These are phyloP conservation scores for Eragrostis nindensis DNA, from an alignment of 176 grass and related monocot species.

Conservation along the genomic window DNA sequence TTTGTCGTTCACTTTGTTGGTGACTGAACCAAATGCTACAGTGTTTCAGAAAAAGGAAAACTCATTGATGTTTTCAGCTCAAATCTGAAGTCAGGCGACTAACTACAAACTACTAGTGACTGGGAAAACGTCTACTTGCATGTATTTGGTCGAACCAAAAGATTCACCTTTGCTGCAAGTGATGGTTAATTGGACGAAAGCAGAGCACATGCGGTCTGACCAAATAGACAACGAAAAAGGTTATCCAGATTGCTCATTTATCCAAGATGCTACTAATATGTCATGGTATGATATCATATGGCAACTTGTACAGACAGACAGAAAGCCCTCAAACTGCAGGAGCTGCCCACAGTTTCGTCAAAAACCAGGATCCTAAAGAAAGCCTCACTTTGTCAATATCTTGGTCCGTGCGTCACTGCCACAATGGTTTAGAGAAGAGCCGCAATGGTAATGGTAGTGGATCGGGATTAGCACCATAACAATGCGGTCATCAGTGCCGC, in stretches of 20 bases:
- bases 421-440: no score
- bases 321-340: neutral
- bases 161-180: neutral
- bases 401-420: neutral
- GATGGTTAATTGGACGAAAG: neutral
- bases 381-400: neutral
- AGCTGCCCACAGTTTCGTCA: slow-evolving; percentile 11
- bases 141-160: neutral
- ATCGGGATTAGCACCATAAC: no score
- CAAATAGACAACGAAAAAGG: no score
- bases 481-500: no score
- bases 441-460: no score
- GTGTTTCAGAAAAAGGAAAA: neutral
- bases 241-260: neutral
- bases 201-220: neutral
- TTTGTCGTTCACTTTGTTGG: neutral
- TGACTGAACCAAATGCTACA: neutral
- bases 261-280: no score
- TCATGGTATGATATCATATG: neutral
- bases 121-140: neutral
- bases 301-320: neutral
- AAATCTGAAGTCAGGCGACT: no score
- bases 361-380: neutral
- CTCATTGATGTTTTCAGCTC: neutral
- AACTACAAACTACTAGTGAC: neutral